Evolutionary conservation across 106 monocot genomes (phyloP), one percentile per base, ranked within the genome.

Genomic region (Iris macrosiphon): DNA sequence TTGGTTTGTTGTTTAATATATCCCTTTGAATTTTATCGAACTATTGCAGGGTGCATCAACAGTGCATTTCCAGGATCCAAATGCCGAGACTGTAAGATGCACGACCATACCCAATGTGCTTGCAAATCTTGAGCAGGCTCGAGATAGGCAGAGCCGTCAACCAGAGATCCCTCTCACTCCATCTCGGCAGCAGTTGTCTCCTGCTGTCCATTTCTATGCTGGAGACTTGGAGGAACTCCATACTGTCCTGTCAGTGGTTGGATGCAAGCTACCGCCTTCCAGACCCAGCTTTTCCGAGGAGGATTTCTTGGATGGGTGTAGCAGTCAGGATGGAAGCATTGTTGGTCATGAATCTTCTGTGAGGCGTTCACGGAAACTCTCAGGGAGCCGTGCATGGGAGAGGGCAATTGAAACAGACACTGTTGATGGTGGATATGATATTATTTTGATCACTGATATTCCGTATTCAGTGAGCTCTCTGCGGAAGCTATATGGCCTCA

Each of bases 351-450:
- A 84, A 26, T 31, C 72, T 60, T 52, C 65, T 9, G 70, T 69
- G 7, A 70, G 76, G 45, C 45, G 70, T 45, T 88, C 93, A 3
- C 81, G 85, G 72, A 95, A 89, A 62, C 81, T 85, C 30, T 89
- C 85, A 2, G 85, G 89, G 29, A 95, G 85, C 56, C 94, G 85
- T 37, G 85, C 94, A 13, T 95, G 94, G 79, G 94, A 85, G 79
- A 89, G 94, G 64, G 94, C 79, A 38, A 85, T 43, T 57, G 94
- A 95, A 28, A 68, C 42, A 1, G 71, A 72, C 20, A 16, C 45
- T 24, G 76, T 40, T 46, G 82, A 82, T 27, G 84, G 85, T 13
- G 94, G 94, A 1, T 95, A 95, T 63, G 94, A 95, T 43, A 63
- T 89, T 26, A 72, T 85, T 60, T 45, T 95, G 23, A 70, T 95